Evolutionary conservation across 192 early-diverging fungal genomes (phyloP).

Genomic region (Coemansia sp.): DNA sequence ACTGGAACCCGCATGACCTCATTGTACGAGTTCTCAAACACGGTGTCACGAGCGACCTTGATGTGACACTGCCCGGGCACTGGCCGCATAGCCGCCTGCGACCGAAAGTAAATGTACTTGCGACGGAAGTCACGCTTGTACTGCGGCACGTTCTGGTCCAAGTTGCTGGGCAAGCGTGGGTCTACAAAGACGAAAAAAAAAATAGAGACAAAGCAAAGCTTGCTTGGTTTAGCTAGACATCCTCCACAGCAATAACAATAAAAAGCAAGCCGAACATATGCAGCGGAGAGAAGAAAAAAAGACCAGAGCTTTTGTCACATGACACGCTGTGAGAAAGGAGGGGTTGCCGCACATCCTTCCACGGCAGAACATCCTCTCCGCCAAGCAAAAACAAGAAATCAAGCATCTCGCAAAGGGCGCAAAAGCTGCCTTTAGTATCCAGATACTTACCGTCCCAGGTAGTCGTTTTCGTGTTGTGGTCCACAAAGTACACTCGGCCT

Average conservation of each 20-base stretch:
- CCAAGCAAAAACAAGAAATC: constrained; percentile 6
- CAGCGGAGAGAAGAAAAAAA: not conserved
- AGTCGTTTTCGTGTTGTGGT: constrained; percentile 96
- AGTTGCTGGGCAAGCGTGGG: constrained; percentile 77
- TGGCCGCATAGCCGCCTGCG: constrained; percentile 86
- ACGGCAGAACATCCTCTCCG: not conserved
- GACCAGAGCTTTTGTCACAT: not conserved
- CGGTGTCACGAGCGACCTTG: constrained; percentile 80
- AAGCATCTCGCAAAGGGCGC: not conserved
- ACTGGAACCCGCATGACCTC: constrained; percentile 93
- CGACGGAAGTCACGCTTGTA: constrained; percentile 99
- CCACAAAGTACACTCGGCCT: constrained; percentile 95
- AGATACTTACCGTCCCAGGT: constrained; percentile 86
- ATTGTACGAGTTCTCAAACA: constrained; percentile 95
- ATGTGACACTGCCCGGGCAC: constrained; percentile 90
- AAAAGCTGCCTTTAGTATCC: not conserved
- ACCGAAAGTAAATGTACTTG: constrained; percentile 95
- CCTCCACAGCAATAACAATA: not conserved
- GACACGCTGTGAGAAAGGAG: not conserved
- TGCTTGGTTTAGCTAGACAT: not conserved
- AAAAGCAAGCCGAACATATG: not conserved
- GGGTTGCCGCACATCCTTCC: not conserved
- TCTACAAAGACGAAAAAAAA: constrained; percentile 30
- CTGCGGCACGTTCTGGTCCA: constrained; percentile 91
- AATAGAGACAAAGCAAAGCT: not conserved